A percentile compares a stretch with the other conserved stretches of the same genome.
These are phyloP conservation scores for Musa beccarii DNA, from an alignment of 176 grass and related monocot species.

Conservation along the genomic window DNA sequence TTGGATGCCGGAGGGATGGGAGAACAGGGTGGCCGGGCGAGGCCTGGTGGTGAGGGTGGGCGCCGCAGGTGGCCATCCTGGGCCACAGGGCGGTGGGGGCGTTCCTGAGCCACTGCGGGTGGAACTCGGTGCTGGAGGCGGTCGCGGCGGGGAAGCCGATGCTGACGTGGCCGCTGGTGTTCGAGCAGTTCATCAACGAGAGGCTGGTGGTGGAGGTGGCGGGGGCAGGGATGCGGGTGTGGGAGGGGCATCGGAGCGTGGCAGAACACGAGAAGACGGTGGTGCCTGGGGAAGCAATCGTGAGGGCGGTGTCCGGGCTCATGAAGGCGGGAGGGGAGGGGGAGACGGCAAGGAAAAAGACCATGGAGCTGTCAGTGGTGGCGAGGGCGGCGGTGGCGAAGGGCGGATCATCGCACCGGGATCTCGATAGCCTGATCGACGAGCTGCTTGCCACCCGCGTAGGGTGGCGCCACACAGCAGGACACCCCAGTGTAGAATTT, in stretches of 20 bases:
- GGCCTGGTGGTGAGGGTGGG: slow-evolving; percentile 57
- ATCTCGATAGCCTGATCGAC: slow-evolving; percentile 46
- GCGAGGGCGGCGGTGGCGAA: slow-evolving; percentile 33
- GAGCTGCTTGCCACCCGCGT: slow-evolving; percentile 19
- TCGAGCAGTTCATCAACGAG: slow-evolving; percentile 96
- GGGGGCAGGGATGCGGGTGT: slow-evolving; percentile 36
- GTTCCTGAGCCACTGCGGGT: slow-evolving; percentile 64
- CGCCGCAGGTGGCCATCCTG: slow-evolving; percentile 62
- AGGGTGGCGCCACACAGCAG: too few relatives aligned
- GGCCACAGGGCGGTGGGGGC: slow-evolving; percentile 47
- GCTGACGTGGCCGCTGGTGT: slow-evolving; percentile 86
- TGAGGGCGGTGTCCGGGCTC: slow-evolving; percentile 30
- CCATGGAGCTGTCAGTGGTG: slow-evolving; percentile 21
- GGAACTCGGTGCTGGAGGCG: slow-evolving; percentile 71
- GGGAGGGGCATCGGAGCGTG: slow-evolving; percentile 41
- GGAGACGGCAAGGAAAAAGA: slow-evolving; percentile 21
- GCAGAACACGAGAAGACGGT: slow-evolving; percentile 18
- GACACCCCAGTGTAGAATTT: neutral
- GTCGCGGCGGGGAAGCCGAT: slow-evolving; percentile 45
- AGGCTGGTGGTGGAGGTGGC: slow-evolving; percentile 47
- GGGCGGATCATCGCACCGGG: slow-evolving; percentile 38
- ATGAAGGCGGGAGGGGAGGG: slow-evolving; percentile 32
- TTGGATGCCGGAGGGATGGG: slow-evolving; percentile 59
- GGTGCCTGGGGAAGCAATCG: slow-evolving; percentile 45
- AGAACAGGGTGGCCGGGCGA: slow-evolving; percentile 30